phyloP scores from a whole-genome alignment of 768 basidiomycete species.

The Naganishia onofrii region DNA sequence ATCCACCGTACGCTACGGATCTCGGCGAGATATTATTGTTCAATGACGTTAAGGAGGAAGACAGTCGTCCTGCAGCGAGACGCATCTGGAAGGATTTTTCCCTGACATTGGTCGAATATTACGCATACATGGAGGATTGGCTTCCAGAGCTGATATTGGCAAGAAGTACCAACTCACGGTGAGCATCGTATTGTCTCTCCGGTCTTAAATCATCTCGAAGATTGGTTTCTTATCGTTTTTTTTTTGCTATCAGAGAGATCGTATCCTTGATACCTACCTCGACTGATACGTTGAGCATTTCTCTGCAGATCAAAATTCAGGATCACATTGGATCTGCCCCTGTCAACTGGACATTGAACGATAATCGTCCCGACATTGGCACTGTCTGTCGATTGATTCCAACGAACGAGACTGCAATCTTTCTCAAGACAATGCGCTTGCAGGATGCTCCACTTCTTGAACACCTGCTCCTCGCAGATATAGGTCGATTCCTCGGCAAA shows the following conservation, averaged over 20 bases:
- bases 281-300: not conserved
- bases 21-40: conserved; percentile 4
- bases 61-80: not conserved
- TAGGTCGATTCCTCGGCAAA: not conserved
- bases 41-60: not conserved
- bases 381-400: not conserved
- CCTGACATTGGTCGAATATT: conserved; percentile 22
- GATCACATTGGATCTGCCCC: not conserved
- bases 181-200: not conserved
- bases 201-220: not conserved
- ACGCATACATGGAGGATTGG: conserved; percentile 32
- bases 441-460: conserved; percentile 2
- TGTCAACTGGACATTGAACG: conserved; percentile 10
- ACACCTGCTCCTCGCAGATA: not conserved
- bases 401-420: conserved; percentile 1
- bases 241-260: not conserved
- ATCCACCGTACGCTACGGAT: not conserved
- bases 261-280: conserved; percentile 1
- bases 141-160: conserved; percentile 18
- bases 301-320: not conserved
- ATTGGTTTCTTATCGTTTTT: not conserved
- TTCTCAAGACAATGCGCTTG: conserved; percentile 1
- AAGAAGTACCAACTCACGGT: not conserved
- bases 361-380: not conserved
- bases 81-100: conserved; percentile 23